phyloP scores from a whole-genome alignment of 1,139 yeast genomes.

The Tardiomyces digboiensis region DNA sequence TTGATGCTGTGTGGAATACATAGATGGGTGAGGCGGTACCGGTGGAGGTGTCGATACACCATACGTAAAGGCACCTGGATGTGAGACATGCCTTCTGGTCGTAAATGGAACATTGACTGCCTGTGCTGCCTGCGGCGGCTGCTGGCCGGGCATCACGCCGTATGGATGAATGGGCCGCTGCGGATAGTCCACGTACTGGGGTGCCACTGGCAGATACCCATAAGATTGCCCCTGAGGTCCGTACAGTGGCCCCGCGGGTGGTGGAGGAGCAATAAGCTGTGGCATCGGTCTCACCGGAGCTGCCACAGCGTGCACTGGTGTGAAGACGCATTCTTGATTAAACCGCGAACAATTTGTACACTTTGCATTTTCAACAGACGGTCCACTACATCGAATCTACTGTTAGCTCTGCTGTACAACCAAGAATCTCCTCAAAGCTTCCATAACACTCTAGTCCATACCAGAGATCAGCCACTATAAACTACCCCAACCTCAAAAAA shows the following conservation, averaged over 20 bases:
- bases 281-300: constrained; percentile 16
- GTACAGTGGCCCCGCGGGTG: not conserved
- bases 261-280: constrained; percentile 1
- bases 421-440: no score
- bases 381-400: constrained; percentile 26
- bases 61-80: constrained; percentile 4
- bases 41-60: constrained; percentile 16
- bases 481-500: no score
- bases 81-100: not conserved
- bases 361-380: constrained; percentile 15
- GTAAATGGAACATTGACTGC: no score
- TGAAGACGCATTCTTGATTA: constrained; percentile 26
- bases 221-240: not conserved
- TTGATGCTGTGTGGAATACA: no score
- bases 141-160: not conserved
- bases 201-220: not conserved
- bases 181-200: not conserved
- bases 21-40: constrained; percentile 3
- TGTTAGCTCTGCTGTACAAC: no score
- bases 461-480: no score
- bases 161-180: not conserved
- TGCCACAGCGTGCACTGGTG: constrained; percentile 25
- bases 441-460: no score
- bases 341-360: constrained; percentile 26
- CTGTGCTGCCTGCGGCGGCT: not conserved